A percentile compares a stretch with the other conserved stretches of the same genome.
Conservation (phyloP, 441 rosid species). For the Jatropha podagrica region DNA sequence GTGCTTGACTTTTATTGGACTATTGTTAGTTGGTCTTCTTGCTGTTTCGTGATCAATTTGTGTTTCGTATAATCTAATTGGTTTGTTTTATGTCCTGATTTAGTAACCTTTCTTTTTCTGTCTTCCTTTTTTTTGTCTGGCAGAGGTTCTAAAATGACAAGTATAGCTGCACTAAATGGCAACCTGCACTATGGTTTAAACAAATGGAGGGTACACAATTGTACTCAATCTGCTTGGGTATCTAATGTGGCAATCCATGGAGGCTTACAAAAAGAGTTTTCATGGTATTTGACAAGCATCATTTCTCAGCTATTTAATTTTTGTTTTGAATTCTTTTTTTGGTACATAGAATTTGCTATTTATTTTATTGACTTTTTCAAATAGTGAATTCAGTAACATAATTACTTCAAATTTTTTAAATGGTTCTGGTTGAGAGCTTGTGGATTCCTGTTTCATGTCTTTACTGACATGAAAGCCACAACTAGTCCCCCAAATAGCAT, state of each 20-base stretch:
- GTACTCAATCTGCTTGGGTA: constrained; percentile 40
- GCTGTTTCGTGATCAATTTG: neutral
- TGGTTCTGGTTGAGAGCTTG: neutral
- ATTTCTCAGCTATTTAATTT: constrained; percentile 1
- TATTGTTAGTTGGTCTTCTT: neutral
- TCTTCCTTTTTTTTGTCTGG: constrained; percentile 7
- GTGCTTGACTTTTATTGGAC: neutral
- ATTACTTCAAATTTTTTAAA: neutral
- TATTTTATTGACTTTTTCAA: too few relatives aligned
- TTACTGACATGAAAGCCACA: neutral
- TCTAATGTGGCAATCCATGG: constrained; percentile 41
- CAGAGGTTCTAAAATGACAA: constrained; percentile 48
- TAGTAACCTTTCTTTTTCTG: neutral
- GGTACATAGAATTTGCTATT: neutral
- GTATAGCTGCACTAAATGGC: constrained; percentile 52
- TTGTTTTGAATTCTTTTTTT: neutral
- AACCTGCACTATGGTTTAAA: constrained; percentile 37
- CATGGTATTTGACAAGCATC: constrained; percentile 48
- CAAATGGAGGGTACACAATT: constrained; percentile 35
- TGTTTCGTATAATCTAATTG: neutral
- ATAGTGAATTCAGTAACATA: neutral
- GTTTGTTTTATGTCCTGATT: neutral
- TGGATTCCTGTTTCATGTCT: neutral
- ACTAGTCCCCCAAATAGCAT: neutral
- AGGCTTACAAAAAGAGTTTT: constrained; percentile 47